phyloP scores from a whole-genome alignment of 1,139 yeast species.

The Blastobotrys raffinosifermentans region DNA sequence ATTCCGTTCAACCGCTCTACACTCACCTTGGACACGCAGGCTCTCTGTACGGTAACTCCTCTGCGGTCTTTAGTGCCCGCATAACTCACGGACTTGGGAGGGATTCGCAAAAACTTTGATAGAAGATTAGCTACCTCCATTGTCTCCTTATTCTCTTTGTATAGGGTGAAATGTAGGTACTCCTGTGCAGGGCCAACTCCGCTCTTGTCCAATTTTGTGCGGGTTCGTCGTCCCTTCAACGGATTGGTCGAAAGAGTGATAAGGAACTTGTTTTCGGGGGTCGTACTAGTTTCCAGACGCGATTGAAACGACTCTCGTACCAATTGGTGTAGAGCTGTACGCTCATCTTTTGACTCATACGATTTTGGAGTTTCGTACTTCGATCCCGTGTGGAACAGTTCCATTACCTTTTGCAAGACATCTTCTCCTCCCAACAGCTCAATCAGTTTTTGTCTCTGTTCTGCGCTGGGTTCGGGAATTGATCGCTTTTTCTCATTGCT shows the following conservation, averaged over 20 bases:
- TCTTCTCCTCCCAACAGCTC: constrained; percentile 56
- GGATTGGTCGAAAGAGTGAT: constrained; percentile 26
- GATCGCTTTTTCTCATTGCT: constrained; percentile 12
- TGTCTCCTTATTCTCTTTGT: constrained; percentile 94
- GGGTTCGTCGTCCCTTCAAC: constrained; percentile 34
- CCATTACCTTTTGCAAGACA: constrained; percentile 43
- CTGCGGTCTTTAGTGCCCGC: constrained; percentile 98
- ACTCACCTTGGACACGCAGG: constrained; percentile 63
- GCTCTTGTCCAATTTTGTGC: constrained; percentile 17
- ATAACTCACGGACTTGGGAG: constrained; percentile 62
- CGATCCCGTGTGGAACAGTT: constrained; percentile 52
- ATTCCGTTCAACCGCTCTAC: constrained; percentile 75
- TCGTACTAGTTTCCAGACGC: constrained; percentile 72
- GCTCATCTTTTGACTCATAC: constrained; percentile 59
- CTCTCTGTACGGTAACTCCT: constrained; percentile 87
- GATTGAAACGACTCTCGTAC: constrained; percentile 69
- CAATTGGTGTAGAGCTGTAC: constrained; percentile 74
- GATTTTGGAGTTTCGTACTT: constrained; percentile 53
- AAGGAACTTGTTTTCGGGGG: constrained; percentile 47
- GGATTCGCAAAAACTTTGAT: constrained; percentile 66
- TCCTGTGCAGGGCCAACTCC: constrained; percentile 58
- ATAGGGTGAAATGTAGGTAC: constrained; percentile 71
- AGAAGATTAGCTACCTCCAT: constrained; percentile 86
- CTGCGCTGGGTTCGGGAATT: constrained; percentile 27
- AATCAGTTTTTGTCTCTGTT: constrained; percentile 37